Conservation (phyloP, 2,329 filamentous ascomycete genomes). For the Penicillium sp. region DNA sequence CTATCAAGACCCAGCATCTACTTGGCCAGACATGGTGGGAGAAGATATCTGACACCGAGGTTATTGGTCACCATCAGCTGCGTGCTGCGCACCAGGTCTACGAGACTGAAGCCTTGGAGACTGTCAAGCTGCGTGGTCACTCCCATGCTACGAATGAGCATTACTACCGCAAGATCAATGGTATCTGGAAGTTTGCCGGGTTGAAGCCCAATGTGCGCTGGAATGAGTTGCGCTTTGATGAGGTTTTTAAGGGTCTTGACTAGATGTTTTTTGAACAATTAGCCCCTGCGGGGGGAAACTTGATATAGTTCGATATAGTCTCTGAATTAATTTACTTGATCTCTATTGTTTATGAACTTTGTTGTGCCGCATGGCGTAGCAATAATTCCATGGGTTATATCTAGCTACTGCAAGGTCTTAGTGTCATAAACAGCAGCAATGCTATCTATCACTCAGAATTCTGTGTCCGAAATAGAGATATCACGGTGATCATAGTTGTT, state of each 20-base stretch:
- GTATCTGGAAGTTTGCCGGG: conserved; percentile 62
- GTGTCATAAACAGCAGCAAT: not conserved
- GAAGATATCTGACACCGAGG: conserved; percentile 56
- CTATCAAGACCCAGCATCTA: conserved; percentile 64
- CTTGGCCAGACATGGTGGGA: conserved; percentile 60
- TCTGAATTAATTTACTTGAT: not conserved
- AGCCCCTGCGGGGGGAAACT: not conserved
- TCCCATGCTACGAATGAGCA: conserved; percentile 58
- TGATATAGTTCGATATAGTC: not conserved
- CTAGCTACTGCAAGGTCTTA: not conserved
- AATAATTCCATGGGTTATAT: not conserved
- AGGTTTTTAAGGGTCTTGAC: conserved; percentile 46
- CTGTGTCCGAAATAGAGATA: not conserved
- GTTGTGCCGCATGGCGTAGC: not conserved
- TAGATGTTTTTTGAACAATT: not conserved
- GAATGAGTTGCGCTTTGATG: conserved; percentile 58
- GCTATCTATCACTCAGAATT: not conserved
- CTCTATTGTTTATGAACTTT: not conserved
- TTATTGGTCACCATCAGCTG: conserved; percentile 61
- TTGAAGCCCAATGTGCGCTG: conserved; percentile 57
- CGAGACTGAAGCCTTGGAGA: conserved; percentile 48
- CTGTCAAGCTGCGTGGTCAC: conserved; percentile 59
- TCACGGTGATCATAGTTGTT: not conserved
- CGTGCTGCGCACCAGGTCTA: conserved; percentile 63
- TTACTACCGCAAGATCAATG: conserved; percentile 58